Conservation (phyloP, 164 flowering plant species). For the Berberis thunbergii region DNA sequence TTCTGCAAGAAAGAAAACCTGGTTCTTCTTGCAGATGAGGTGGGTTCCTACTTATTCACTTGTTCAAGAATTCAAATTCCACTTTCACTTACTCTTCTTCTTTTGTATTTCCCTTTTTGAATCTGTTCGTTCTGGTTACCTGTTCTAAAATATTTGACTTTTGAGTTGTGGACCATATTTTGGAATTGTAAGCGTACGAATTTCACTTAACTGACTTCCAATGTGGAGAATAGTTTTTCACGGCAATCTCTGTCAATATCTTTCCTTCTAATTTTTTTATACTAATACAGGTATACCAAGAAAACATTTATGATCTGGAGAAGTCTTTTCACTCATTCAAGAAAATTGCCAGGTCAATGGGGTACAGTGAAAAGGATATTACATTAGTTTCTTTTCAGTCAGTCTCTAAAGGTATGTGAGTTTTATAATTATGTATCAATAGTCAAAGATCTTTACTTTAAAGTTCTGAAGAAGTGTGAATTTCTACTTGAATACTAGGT, state of each 20-base stretch:
- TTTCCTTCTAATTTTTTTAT: neutral
- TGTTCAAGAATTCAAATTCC: too few species aligned
- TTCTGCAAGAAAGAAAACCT: constrained; percentile 93
- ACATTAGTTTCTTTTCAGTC: constrained; percentile 89
- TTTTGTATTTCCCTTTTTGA: too few species aligned
- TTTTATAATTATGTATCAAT: neutral
- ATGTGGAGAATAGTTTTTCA: neutral
- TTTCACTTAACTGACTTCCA: neutral
- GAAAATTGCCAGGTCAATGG: constrained; percentile 88
- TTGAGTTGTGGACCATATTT: too few species aligned
- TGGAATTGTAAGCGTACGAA: too few species aligned
- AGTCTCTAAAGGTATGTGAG: constrained; percentile 76
- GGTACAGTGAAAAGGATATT: constrained; percentile 78
- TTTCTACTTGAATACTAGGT: constrained; percentile 36
- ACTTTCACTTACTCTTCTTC: too few species aligned
- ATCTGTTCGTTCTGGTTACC: too few species aligned
- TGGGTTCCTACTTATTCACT: constrained; percentile 12
- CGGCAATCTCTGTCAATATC: neutral
- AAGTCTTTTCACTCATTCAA: constrained; percentile 90
- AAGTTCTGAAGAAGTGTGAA: neutral
- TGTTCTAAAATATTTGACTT: too few species aligned
- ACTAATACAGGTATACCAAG: constrained; percentile 78
- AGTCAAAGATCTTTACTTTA: neutral
- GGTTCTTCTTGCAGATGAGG: constrained; percentile 99
- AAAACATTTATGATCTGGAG: constrained; percentile 84